A percentile compares a stretch with the other conserved stretches of the same genome.
phyloP scores from a whole-genome alignment of 305 asterid species.

The Rubia peregrina region DNA sequence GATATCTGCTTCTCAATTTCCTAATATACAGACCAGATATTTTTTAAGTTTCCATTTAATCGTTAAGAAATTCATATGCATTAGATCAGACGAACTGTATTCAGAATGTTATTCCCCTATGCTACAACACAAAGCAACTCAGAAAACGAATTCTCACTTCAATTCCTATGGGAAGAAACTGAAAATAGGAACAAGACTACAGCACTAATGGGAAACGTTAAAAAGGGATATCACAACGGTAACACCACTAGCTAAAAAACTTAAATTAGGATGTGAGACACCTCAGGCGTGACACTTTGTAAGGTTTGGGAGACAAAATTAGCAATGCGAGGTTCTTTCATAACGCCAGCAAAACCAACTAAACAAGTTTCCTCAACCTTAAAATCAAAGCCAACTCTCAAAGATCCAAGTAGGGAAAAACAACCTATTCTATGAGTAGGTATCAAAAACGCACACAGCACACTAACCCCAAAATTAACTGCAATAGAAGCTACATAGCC shows the following conservation, averaged over 20 bases:
- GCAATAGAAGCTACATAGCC: slow-evolving; percentile 11
- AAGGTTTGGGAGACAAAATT: neutral
- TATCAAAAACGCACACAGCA: neutral
- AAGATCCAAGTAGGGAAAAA: neutral
- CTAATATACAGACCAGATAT: neutral
- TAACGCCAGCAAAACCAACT: neutral
- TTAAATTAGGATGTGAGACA: neutral
- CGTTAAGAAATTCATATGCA: neutral
- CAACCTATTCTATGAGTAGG: neutral
- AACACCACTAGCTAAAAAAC: neutral
- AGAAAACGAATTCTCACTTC: neutral
- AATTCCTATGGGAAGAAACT: neutral
- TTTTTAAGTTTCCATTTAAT: neutral
- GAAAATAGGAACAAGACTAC: neutral
- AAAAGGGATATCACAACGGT: neutral
- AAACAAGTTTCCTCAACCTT: neutral
- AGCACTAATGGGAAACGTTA: neutral
- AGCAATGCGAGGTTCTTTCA: neutral
- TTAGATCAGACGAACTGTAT: neutral
- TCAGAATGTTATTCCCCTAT: neutral
- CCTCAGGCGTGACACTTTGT: neutral
- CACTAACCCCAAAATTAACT: neutral
- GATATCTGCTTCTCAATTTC: neutral
- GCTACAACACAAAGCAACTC: neutral
- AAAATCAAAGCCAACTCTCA: neutral